Conservation (phyloP, 2,329 filamentous ascomycete species). For the Corniculantispora saksenae region DNA sequence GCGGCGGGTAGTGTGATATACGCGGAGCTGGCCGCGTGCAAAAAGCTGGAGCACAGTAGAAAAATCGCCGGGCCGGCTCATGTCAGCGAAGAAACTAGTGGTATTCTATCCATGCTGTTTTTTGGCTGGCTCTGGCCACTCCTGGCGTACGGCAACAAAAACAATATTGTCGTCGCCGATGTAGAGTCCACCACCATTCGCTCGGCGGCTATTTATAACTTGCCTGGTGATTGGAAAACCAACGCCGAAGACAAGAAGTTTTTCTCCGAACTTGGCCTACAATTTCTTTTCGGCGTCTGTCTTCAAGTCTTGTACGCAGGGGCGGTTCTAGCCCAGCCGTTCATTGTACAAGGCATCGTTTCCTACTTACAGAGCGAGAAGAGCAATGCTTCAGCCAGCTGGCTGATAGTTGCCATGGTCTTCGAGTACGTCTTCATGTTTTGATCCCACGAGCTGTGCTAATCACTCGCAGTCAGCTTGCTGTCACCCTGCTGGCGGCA, state of each 20-base stretch:
- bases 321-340: background rate
- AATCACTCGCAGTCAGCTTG: too few relatives aligned
- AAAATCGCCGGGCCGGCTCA: background rate
- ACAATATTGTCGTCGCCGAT: background rate
- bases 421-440: background rate
- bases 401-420: background rate
- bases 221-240: background rate
- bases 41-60: background rate
- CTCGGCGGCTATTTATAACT: background rate
- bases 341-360: background rate
- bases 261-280: background rate
- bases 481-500: too few relatives aligned
- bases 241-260: too few relatives aligned
- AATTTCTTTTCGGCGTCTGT: background rate
- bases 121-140: conserved; percentile 7
- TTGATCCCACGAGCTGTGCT: too few relatives aligned
- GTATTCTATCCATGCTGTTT: background rate
- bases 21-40: background rate
- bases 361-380: background rate
- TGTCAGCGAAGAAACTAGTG: background rate
- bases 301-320: background rate
- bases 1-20: background rate
- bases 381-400: background rate
- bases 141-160: background rate
- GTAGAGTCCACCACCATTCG: background rate